Base-by-base conservation (phyloP, 495 filamentous ascomycete genomes). In the Bacidia gigantensis region DNA sequence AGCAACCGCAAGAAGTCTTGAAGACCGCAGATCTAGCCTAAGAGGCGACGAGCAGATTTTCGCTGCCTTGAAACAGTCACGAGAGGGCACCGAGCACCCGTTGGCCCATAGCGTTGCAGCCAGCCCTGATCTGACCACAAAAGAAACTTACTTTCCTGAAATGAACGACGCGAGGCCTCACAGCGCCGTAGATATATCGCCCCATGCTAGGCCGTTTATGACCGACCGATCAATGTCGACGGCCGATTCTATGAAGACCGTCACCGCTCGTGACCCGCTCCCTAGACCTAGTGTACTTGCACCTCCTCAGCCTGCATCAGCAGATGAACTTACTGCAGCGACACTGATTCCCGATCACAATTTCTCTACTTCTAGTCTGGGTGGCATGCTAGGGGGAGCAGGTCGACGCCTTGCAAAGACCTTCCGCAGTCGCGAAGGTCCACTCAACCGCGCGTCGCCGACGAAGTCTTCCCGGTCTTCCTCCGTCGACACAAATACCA, bases 21-120 rank as follows among this genome's bases (percentile, higher is more conserved):
- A 72, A 26, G 68, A 67, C 49, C 80, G 86, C 40, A 78, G 86
- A 25, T 73, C 69, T 41, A 93, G 87, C 62, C 60, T 92, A 43
- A 71, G 79, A 44, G 77, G 79, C 1, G 86, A 90, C 54, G 86
- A 92, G 56, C 70, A 74, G 11, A 76, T 81, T 51, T 77, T 77
- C 52, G 63, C 75, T 43, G 69, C 71, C 7, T 62, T 76, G 14
- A 72, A 71, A 46, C 65, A 72, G 21, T 69, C 72, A 25, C 62
- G 62, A 53, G 75, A 77, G 58, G 62, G 67, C 14, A 40, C 46
- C 24, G 84, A 88, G 35, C 88, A 93, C 62, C 88, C 88, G 17
- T 65, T 93, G n/a, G 82, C 87, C 9, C 83, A 87, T 55, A 93
- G 86, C 57, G 78, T 86, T 26, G 81, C 80, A 26, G 86, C 79